Conservation (phyloP, 306 rosid species). For the Pachyrhizus erosus region DNA sequence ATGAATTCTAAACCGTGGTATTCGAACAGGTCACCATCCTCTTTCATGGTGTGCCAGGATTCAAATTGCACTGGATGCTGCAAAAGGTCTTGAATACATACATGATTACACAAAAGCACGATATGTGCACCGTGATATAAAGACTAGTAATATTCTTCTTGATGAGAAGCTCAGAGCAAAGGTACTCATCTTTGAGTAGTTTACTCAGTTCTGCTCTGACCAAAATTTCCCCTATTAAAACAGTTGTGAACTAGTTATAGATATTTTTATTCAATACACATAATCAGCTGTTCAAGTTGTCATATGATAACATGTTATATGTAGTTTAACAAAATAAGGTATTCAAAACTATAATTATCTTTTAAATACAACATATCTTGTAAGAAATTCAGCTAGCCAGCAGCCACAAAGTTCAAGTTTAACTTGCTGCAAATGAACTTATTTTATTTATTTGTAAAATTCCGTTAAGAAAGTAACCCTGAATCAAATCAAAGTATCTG, state of each 20-base stretch:
- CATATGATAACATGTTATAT: background rate
- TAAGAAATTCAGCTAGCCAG: background rate
- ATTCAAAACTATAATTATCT: background rate
- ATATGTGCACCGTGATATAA: constrained; percentile 87
- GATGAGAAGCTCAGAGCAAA: constrained; percentile 77
- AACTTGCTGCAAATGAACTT: background rate
- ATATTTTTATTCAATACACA: background rate
- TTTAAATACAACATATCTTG: background rate
- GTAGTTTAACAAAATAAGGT: background rate
- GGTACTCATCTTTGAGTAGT: constrained; percentile 47
- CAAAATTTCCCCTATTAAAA: background rate
- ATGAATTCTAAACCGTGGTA: constrained; percentile 23
- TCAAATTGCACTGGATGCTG: constrained; percentile 85
- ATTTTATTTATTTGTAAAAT: constrained; percentile 24
- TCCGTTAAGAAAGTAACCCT: constrained; percentile 6
- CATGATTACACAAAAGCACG: constrained; percentile 80
- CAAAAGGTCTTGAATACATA: constrained; percentile 89
- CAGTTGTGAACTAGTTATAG: background rate
- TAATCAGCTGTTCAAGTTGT: background rate
- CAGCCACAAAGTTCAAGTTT: background rate
- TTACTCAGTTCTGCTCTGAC: background rate
- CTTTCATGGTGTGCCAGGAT: constrained; percentile 86
- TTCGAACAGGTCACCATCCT: constrained; percentile 68
- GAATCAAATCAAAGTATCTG: background rate
- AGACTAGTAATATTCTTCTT: constrained; percentile 83